Base-by-base conservation (phyloP, 2,329 filamentous ascomycete species). In the Fusarium camptoceras region DNA sequence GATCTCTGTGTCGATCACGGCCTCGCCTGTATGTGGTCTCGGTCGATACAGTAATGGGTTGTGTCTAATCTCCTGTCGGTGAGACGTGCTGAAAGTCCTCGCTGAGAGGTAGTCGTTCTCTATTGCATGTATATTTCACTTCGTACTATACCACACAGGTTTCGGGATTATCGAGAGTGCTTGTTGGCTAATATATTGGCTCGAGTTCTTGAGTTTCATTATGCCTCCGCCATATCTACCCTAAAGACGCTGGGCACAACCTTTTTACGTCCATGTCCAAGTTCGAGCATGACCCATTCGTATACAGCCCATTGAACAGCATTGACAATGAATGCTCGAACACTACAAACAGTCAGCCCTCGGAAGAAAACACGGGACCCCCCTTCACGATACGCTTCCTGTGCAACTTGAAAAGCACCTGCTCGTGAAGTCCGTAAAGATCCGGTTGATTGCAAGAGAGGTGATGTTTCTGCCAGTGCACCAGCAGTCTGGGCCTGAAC, bases 271-370 rank as follows among this genome's bases (percentile, higher is more conserved):
- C 67, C 70, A 30, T 75, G 72, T 43, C 66, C 82, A 24, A 90
- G 76, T 74, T 87, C 83, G 27, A 79, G 76, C 92, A 97, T 95
- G 75, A 93, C 88, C 89, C 92, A 94, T 81, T 98, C 94, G 78
- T 98, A 98, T 8, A 93, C 88, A 25, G 92, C 91, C 94, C 94
- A 98, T 82, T 94, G 86, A n/a, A 93, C 92, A 4, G 95, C 94
- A 82, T 98, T 98, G 41, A 98, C 95, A 55, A 97, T 83, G 78
- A 98, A 98, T 1, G 95, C 95, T 72, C 95, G 85, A 11, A 92
- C 81, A 79, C 93, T 97, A 79, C 95, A 98, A 31, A 97, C 85
- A 1, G 89, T 89, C 43, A 98, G 79, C 0, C 92, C 92, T 30
- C 89, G 85, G 77, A 93, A 94, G 80, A 94, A 94, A 2, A 89